Evolutionary conservation across 2,329 filamentous ascomycete species (phyloP).

Genomic region (Fusarium cyanostomum): DNA sequence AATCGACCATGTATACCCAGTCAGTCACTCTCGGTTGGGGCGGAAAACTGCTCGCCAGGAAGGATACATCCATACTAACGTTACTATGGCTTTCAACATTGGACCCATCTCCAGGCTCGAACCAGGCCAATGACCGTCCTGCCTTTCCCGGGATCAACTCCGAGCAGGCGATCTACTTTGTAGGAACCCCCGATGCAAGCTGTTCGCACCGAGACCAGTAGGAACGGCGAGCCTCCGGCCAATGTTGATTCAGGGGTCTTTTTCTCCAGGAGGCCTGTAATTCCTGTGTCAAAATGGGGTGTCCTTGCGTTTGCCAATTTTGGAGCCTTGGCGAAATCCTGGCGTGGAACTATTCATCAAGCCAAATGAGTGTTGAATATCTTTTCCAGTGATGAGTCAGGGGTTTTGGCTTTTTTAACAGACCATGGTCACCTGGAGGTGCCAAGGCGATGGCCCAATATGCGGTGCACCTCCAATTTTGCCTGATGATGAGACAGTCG

Average conservation of each 20-base stretch:
- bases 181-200: slow-evolving; percentile 2
- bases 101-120: slow-evolving; percentile 1
- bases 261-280: neutral
- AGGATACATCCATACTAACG: neutral
- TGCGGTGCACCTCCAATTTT: slow-evolving; percentile 13
- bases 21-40: slow-evolving; percentile 17
- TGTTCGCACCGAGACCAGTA: slow-evolving; percentile 17
- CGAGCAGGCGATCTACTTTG: slow-evolving; percentile 17
- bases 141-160: slow-evolving; percentile 27
- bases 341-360: slow-evolving; percentile 19
- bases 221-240: slow-evolving; percentile 17
- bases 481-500: slow-evolving; percentile 7
- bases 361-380: slow-evolving; percentile 4
- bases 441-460: slow-evolving; percentile 3
- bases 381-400: slow-evolving; percentile 27
- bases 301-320: slow-evolving; percentile 14
- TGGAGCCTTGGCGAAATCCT: neutral
- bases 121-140: slow-evolving; percentile 17
- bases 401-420: slow-evolving; percentile 12
- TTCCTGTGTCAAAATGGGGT: neutral
- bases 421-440: neutral
- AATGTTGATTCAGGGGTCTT: slow-evolving; percentile 16
- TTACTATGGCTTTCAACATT: neutral
- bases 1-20: neutral
- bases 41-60: neutral